Conservation (phyloP, 1,284 basidiomycete genomes). For the Ganoderma meredithae region DNA sequence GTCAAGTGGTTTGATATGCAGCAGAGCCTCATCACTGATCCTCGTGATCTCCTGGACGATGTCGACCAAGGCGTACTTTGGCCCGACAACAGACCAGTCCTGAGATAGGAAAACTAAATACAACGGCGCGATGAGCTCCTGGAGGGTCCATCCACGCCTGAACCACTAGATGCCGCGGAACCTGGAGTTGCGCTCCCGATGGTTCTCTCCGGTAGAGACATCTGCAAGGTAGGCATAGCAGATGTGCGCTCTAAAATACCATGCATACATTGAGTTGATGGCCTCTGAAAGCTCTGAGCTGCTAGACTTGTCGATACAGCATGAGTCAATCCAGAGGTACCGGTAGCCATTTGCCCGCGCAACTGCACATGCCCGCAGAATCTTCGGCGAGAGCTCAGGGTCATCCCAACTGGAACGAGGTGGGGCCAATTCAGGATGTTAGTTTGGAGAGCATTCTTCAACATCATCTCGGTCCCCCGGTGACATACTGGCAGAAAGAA, state of each 20-base stretch:
- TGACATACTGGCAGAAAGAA: too few relatives aligned
- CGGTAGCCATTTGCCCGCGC: not conserved
- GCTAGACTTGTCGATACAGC: constrained; percentile 1
- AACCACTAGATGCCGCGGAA: too few relatives aligned
- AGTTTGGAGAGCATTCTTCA: not conserved
- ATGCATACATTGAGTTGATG: constrained; percentile 6
- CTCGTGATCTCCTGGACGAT: too few relatives aligned
- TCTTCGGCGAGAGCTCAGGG: constrained; percentile 2
- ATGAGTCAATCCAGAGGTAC: constrained; percentile 4
- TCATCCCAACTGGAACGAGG: constrained; percentile 1
- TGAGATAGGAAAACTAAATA: too few relatives aligned
- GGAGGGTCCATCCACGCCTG: too few relatives aligned
- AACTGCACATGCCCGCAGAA: not conserved
- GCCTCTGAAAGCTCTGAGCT: constrained; percentile 1
- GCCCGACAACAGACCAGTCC: too few relatives aligned
- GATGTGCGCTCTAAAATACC: not conserved
- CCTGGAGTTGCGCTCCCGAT: too few relatives aligned
- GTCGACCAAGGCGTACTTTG: too few relatives aligned
- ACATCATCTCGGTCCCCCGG: not conserved
- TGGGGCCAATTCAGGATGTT: not conserved
- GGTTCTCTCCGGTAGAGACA: not conserved
- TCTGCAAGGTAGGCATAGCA: constrained; percentile 1
- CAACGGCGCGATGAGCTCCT: too few relatives aligned
- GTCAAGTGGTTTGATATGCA: too few relatives aligned
- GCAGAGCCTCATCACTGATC: too few relatives aligned